These are phyloP conservation scores for Solioccasus polychromus DNA, from an alignment of 768 basidiomycete genomes.

Conservation along the genomic window DNA sequence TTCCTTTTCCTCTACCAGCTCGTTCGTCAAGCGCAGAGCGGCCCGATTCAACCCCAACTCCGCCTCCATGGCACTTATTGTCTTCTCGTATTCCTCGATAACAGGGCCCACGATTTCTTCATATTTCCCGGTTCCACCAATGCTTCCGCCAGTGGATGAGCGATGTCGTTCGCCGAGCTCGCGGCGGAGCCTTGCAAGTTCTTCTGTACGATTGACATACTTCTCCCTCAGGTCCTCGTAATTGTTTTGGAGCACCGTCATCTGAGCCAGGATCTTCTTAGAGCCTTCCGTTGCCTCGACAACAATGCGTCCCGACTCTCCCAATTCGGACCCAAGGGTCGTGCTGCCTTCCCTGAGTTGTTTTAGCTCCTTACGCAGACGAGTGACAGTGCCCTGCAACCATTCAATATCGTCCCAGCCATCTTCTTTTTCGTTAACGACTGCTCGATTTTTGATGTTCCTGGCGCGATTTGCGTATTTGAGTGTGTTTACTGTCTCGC, in stretches of 20 bases:
- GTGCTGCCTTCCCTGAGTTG: slow-evolving; percentile 65
- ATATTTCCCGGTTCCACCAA: slow-evolving; percentile 72
- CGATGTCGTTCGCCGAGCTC: slow-evolving; percentile 78
- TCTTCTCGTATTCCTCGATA: slow-evolving; percentile 98
- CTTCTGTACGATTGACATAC: slow-evolving; percentile 86
- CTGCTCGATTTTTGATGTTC: slow-evolving; percentile 94
- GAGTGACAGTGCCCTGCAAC: slow-evolving; percentile 82
- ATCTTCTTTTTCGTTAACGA: slow-evolving; percentile 91
- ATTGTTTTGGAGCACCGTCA: slow-evolving; percentile 81
- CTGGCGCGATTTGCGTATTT: slow-evolving; percentile 97
- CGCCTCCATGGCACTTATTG: slow-evolving; percentile 91
- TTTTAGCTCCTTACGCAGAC: slow-evolving; percentile 86
- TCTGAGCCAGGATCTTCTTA: slow-evolving; percentile 75
- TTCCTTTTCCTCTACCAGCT: slow-evolving; percentile 90
- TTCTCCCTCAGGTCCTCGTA: slow-evolving; percentile 82
- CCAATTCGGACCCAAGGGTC: slow-evolving; percentile 22
- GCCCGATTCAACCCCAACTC: slow-evolving; percentile 86
- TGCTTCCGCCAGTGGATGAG: slow-evolving; percentile 50
- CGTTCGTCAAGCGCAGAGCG: slow-evolving; percentile 86
- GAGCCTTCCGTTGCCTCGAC: slow-evolving; percentile 52
- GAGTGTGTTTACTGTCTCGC: slow-evolving; percentile 91
- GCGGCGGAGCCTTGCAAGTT: slow-evolving; percentile 74
- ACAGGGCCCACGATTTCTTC: slow-evolving; percentile 96
- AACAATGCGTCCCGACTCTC: slow-evolving; percentile 25
- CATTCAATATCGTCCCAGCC: slow-evolving; percentile 99